These are phyloP conservation scores for Apiotrichum montevideense DNA, from an alignment of 1,284 basidiomycete genomes.

Conservation along the genomic window DNA sequence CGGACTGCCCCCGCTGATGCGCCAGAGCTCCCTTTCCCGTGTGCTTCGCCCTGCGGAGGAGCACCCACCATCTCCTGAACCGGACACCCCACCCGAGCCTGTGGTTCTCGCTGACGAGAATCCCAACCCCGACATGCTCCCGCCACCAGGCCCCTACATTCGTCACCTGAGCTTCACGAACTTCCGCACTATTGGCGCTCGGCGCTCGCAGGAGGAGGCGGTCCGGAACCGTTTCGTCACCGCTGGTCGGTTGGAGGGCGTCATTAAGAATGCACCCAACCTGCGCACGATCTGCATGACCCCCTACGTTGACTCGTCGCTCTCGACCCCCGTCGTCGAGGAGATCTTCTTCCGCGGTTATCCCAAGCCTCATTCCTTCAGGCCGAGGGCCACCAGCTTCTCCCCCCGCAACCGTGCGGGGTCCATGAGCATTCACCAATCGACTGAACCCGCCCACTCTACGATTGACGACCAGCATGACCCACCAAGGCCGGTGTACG, in stretches of 20 bases:
- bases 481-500: constrained; percentile 35
- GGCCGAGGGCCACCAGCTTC: constrained; percentile 15
- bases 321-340: constrained; percentile 70
- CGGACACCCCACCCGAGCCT: background rate
- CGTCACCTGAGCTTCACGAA: constrained; percentile 82
- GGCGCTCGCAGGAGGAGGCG: constrained; percentile 83
- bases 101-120: constrained; percentile 6
- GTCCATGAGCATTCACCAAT: constrained; percentile 11
- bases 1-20: constrained; percentile 10
- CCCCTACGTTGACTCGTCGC: constrained; percentile 89
- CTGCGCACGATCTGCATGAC: constrained; percentile 79
- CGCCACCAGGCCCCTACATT: constrained; percentile 42
- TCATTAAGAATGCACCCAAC: constrained; percentile 84
- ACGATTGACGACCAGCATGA: constrained; percentile 21
- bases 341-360: constrained; percentile 77
- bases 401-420: constrained; percentile 20
- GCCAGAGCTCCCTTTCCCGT: constrained; percentile 14
- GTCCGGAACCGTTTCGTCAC: constrained; percentile 88
- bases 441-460: constrained; percentile 9
- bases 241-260: constrained; percentile 69
- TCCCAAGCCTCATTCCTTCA: constrained; percentile 26
- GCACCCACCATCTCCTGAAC: constrained; percentile 8
- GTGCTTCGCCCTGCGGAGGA: background rate
- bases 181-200: constrained; percentile 90
- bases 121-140: constrained; percentile 37